These are phyloP conservation scores for Iris macrosiphon DNA, from an alignment of 106 monocot genomes.

Conservation along the genomic window DNA sequence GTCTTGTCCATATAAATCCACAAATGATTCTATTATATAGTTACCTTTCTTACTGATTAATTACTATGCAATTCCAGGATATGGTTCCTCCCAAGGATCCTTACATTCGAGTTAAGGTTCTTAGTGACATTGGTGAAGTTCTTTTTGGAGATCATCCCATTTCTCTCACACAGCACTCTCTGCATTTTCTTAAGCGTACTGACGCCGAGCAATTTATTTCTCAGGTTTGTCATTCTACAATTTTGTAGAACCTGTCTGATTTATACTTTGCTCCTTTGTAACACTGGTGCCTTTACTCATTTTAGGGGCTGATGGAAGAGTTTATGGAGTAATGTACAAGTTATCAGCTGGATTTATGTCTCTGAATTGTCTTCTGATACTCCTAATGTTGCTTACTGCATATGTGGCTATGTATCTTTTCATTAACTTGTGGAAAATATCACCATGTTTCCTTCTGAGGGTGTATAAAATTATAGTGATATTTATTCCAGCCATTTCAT, in stretches of 20 bases:
- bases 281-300: not conserved
- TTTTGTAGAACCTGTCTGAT: not conserved
- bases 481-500: too few species aligned
- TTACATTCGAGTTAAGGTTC: slow-evolving; percentile 79
- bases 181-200: slow-evolving; percentile 80
- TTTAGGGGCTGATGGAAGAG: slow-evolving; percentile 71
- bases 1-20: not conserved
- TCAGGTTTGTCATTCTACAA: slow-evolving; percentile 40
- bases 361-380: too few species aligned
- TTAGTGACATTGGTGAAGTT: slow-evolving; percentile 80
- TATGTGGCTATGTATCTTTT: too few species aligned
- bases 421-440: too few species aligned
- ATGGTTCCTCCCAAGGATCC: slow-evolving; percentile 99
- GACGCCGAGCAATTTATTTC: slow-evolving; percentile 87
- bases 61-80: slow-evolving; percentile 30
- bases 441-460: too few species aligned
- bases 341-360: too few species aligned
- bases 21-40: not conserved
- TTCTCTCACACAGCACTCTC: slow-evolving; percentile 60
- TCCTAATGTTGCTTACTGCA: too few species aligned
- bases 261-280: not conserved
- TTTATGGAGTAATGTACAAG: slow-evolving; percentile 57
- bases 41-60: not conserved
- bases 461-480: too few species aligned
- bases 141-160: slow-evolving; percentile 62